A percentile compares a stretch with the other conserved stretches of the same genome.
Evolutionary conservation across 208 protist genomes (phyloP).

Genomic region (Trichomonas vaginalis): DNA sequence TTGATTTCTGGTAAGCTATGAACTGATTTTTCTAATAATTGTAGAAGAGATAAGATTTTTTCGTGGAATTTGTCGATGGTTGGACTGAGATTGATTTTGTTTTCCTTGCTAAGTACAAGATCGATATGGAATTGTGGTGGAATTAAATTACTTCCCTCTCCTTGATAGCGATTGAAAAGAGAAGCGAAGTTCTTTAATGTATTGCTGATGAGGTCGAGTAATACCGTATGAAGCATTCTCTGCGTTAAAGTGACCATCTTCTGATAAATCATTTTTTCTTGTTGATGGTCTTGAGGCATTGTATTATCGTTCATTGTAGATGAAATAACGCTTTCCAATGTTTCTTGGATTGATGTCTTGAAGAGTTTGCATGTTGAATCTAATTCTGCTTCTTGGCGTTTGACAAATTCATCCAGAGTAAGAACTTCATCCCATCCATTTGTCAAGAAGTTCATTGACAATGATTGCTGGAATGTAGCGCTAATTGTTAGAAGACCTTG

Average conservation of each 20-base stretch:
- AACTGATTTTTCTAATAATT: background rate
- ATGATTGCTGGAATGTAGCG: background rate
- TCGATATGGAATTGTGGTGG: background rate
- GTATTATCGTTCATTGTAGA: background rate
- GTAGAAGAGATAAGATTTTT: background rate
- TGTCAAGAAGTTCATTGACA: background rate
- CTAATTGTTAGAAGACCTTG: background rate
- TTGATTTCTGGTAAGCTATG: background rate
- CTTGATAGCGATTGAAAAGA: background rate
- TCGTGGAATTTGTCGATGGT: background rate
- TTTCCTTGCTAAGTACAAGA: background rate
- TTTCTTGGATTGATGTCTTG: background rate
- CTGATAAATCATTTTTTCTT: background rate
- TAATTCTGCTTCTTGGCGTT: background rate
- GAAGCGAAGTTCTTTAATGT: background rate
- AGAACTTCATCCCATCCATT: background rate
- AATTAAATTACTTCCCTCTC: background rate
- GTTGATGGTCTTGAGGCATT: background rate
- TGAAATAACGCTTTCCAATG: background rate
- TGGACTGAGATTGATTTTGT: background rate
- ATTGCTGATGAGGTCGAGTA: background rate
- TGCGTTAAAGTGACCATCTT: background rate
- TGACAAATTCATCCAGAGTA: background rate
- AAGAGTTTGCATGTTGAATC: background rate
- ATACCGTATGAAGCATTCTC: background rate